phyloP scores from a whole-genome alignment of 2,329 filamentous ascomycete species.

The Talaromyces islandicus region DNA sequence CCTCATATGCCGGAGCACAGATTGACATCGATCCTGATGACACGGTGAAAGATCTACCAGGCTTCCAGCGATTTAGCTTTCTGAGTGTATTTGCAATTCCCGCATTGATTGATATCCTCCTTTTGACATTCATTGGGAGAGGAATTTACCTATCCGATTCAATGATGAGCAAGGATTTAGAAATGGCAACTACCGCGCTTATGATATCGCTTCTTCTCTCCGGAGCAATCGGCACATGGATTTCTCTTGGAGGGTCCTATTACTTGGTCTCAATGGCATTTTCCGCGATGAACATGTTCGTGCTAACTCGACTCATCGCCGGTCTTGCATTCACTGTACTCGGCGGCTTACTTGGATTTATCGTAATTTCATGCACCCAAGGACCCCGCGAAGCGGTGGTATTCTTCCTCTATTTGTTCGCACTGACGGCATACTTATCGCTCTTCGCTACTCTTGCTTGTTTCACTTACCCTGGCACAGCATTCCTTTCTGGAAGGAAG shows the following conservation, averaged over 20 bases:
- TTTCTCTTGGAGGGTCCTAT: conserved; percentile 57
- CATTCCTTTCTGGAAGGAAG: conserved; percentile 52
- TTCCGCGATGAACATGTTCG: conserved; percentile 50
- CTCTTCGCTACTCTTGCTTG: conserved; percentile 50
- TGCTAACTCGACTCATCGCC: conserved; percentile 48
- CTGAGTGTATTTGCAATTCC: conserved; percentile 59
- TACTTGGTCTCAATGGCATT: conserved; percentile 55
- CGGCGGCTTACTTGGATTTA: conserved; percentile 48
- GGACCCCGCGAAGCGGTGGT: conserved; percentile 46
- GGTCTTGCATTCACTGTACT: conserved; percentile 47
- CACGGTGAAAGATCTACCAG: conserved; percentile 38
- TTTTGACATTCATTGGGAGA: conserved; percentile 54
- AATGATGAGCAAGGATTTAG: conserved; percentile 46
- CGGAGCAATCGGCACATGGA: conserved; percentile 58
- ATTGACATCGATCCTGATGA: conserved; percentile 48
- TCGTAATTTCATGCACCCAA: conserved; percentile 43
- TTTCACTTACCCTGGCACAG: conserved; percentile 50
- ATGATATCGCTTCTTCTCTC: conserved; percentile 55
- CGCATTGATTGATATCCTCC: conserved; percentile 55
- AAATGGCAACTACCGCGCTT: conserved; percentile 52
- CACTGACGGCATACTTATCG: conserved; percentile 54
- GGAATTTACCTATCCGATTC: conserved; percentile 56
- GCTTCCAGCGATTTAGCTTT: conserved; percentile 50
- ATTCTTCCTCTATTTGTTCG: conserved; percentile 55
- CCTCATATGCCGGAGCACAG: conserved; percentile 47